A percentile compares a stretch with the other conserved stretches of the same genome.
These are phyloP conservation scores for Carex myosuroides DNA, from an alignment of 176 grass and related monocot genomes.

Conservation along the genomic window DNA sequence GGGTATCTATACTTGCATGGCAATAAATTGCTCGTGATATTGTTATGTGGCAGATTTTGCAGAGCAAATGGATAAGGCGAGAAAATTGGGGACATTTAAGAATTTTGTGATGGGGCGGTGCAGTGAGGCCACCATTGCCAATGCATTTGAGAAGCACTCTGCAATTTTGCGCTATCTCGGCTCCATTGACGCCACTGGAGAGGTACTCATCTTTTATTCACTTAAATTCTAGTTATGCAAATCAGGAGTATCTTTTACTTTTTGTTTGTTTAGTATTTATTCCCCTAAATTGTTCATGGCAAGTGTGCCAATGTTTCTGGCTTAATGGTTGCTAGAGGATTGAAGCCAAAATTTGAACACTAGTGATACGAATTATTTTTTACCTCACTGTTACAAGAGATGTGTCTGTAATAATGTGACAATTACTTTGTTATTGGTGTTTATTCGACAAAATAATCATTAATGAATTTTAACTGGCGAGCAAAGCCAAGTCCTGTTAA, in stretches of 20 bases:
- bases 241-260: background rate
- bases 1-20: background rate
- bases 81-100: slow-evolving; percentile 67
- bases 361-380: background rate
- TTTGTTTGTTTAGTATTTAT: background rate
- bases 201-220: slow-evolving; percentile 25
- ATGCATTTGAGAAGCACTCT: slow-evolving; percentile 63
- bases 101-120: slow-evolving; percentile 53
- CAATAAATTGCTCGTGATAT: background rate
- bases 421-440: background rate
- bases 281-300: background rate
- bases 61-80: slow-evolving; percentile 71
- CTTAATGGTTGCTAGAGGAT: background rate
- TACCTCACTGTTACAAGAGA: background rate
- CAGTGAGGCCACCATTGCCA: slow-evolving; percentile 52
- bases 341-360: background rate
- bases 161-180: slow-evolving; percentile 63
- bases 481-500: background rate
- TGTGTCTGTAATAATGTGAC: background rate
- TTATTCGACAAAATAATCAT: background rate
- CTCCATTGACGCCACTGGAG: slow-evolving; percentile 51
- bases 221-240: background rate
- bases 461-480: background rate
- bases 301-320: background rate
- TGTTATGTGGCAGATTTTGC: slow-evolving; percentile 57